phyloP scores from a whole-genome alignment of 192 early-diverging fungal species.

The Coemansia sp. region DNA sequence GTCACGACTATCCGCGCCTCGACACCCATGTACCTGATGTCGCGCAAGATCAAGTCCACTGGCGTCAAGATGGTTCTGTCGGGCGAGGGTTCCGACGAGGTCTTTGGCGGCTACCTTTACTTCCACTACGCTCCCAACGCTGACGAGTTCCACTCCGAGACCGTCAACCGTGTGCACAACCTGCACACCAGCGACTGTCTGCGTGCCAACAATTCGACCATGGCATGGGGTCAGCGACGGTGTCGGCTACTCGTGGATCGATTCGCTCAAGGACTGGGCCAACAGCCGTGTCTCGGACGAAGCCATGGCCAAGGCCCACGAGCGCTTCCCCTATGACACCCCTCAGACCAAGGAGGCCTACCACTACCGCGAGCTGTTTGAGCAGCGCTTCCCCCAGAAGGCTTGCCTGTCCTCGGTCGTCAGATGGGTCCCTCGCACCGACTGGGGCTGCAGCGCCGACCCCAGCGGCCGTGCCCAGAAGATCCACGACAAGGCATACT shows the following conservation, averaged over 20 bases:
- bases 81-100: slow-evolving; percentile 96
- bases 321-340: slow-evolving; percentile 81
- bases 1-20: slow-evolving; percentile 97
- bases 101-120: slow-evolving; percentile 98
- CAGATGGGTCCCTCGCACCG: slow-evolving; percentile 91
- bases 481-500: slow-evolving; percentile 63
- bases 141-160: slow-evolving; percentile 84
- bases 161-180: slow-evolving; percentile 91
- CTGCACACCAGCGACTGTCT: slow-evolving; percentile 94
- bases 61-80: slow-evolving; percentile 99
- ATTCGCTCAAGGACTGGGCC: slow-evolving; percentile 80
- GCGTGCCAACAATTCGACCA: slow-evolving; percentile 98
- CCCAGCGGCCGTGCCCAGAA: slow-evolving; percentile 97
- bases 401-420: slow-evolving; percentile 88
- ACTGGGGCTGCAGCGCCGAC: slow-evolving; percentile 98
- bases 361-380: slow-evolving; percentile 91
- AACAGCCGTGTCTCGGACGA: slow-evolving; percentile 71
- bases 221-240: slow-evolving; percentile 99
- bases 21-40: slow-evolving; percentile 99
- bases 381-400: slow-evolving; percentile 88
- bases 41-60: slow-evolving; percentile 96
- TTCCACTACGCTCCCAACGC: slow-evolving; percentile 89
- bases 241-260: slow-evolving; percentile 98
- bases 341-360: slow-evolving; percentile 97
- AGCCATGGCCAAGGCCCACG: slow-evolving; percentile 61